phyloP scores from a whole-genome alignment of 2,329 filamentous ascomycete genomes.

The Tolypocladium album region DNA sequence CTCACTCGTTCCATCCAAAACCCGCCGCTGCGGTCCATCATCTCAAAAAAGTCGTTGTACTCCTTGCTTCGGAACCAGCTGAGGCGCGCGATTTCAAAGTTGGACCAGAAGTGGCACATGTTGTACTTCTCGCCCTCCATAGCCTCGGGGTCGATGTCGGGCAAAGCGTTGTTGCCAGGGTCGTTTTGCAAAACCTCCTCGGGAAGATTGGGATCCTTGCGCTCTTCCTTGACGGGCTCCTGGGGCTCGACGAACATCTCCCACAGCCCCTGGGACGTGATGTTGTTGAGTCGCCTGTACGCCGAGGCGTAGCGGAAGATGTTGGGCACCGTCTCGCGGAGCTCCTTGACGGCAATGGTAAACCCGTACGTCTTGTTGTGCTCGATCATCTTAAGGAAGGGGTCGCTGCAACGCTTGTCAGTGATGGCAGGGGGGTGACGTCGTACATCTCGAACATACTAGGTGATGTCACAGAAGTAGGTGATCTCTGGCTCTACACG shows the following conservation, averaged over 20 bases:
- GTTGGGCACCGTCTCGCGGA: slow-evolving; percentile 95
- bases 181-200: slow-evolving; percentile 75
- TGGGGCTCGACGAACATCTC: slow-evolving; percentile 90
- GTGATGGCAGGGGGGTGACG: neutral
- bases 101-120: slow-evolving; percentile 99
- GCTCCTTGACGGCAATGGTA: slow-evolving; percentile 95
- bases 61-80: slow-evolving; percentile 96
- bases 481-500: slow-evolving; percentile 98
- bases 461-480: slow-evolving; percentile 99
- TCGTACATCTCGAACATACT: slow-evolving; percentile 40
- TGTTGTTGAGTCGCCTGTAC: slow-evolving; percentile 85
- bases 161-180: slow-evolving; percentile 57
- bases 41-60: slow-evolving; percentile 96
- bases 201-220: slow-evolving; percentile 58
- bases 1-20: slow-evolving; percentile 97
- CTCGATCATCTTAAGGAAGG: slow-evolving; percentile 90
- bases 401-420: slow-evolving; percentile 50
- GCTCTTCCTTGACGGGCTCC: slow-evolving; percentile 51
- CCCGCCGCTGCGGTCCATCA: slow-evolving; percentile 96
- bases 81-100: slow-evolving; percentile 93
- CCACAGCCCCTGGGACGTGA: slow-evolving; percentile 88
- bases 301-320: slow-evolving; percentile 98
- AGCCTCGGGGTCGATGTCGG: slow-evolving; percentile 75
- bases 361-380: slow-evolving; percentile 97
- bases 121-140: slow-evolving; percentile 99